Evolutionary conservation across 2,329 filamentous ascomycete species (phyloP).

Genomic region (Cercospora sp.): DNA sequence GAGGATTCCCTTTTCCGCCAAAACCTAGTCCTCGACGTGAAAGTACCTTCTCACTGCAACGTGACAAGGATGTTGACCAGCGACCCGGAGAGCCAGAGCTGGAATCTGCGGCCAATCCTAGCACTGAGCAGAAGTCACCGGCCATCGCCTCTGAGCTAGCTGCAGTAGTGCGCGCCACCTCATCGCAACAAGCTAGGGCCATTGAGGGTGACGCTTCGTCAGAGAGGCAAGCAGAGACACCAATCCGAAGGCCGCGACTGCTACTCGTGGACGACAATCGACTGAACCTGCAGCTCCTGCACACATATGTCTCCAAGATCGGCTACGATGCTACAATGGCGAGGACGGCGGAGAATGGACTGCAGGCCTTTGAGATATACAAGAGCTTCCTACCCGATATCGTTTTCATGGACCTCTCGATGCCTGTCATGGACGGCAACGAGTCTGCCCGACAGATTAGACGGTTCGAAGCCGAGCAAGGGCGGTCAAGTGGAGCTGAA

Average conservation of each 20-base stretch:
- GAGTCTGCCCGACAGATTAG: slow-evolving; percentile 36
- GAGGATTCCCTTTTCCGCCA: slow-evolving; percentile 19
- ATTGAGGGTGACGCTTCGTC: not conserved
- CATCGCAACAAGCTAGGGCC: not conserved
- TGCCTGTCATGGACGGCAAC: slow-evolving; percentile 41
- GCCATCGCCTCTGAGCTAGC: not conserved
- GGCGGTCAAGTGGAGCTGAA: not conserved
- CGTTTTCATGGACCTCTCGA: slow-evolving; percentile 51
- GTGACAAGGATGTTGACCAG: not conserved
- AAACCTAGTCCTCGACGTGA: not conserved
- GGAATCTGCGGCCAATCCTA: not conserved
- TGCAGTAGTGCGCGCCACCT: not conserved
- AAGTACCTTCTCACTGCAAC: not conserved
- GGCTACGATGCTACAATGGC: slow-evolving; percentile 30
- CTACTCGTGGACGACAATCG: slow-evolving; percentile 36
- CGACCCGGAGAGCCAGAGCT: not conserved
- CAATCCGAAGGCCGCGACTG: slow-evolving; percentile 23
- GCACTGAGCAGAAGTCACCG: not conserved
- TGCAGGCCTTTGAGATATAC: slow-evolving; percentile 49
- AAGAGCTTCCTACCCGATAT: slow-evolving; percentile 44
- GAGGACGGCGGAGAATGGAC: slow-evolving; percentile 48
- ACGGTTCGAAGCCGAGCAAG: slow-evolving; percentile 28
- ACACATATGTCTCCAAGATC: slow-evolving; percentile 38
- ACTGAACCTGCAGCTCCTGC: slow-evolving; percentile 32
- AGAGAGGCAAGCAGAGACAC: slow-evolving; percentile 10